phyloP scores from a whole-genome alignment of 208 protist genomes.

The Acanthamoeba castellanii region DNA sequence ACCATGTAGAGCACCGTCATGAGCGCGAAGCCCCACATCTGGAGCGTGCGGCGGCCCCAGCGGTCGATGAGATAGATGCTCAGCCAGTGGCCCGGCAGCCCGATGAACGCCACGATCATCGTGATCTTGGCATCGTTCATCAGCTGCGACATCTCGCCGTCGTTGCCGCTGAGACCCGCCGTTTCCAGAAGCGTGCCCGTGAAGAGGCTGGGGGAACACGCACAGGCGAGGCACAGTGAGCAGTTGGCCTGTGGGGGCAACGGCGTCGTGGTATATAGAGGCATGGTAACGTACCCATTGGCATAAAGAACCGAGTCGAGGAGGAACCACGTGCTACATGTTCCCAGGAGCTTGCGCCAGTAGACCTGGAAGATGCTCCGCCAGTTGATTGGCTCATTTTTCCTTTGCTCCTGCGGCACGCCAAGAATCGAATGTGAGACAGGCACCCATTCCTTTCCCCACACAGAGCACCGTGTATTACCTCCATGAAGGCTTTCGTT shows the following conservation, averaged over 20 bases:
- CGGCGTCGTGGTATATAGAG: neutral
- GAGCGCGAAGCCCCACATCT: slow-evolving; percentile 82
- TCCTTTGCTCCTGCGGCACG: slow-evolving; percentile 18
- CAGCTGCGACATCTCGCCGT: slow-evolving; percentile 51
- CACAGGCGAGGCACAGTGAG: neutral
- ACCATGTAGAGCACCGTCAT: slow-evolving; percentile 80
- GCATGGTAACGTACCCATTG: slow-evolving; percentile 72
- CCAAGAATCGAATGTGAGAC: neutral
- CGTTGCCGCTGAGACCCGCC: slow-evolving; percentile 39
- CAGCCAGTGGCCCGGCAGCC: slow-evolving; percentile 84
- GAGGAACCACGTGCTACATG: slow-evolving; percentile 88
- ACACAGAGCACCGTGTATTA: neutral
- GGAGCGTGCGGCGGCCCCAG: slow-evolving; percentile 78
- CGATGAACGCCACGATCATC: slow-evolving; percentile 72
- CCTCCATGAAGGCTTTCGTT: slow-evolving; percentile 24
- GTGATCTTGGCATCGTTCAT: slow-evolving; percentile 41
- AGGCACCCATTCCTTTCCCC: no score
- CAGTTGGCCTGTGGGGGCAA: neutral
- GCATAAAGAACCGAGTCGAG: slow-evolving; percentile 90
- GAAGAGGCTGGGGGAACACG: neutral
- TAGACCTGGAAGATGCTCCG: neutral
- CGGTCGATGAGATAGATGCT: slow-evolving; percentile 81
- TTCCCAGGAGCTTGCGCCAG: slow-evolving; percentile 82
- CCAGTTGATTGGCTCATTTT: slow-evolving; percentile 49
- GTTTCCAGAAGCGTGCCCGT: slow-evolving; percentile 47